Evolutionary conservation across 352 stramenopile species (phyloP).

Genomic region (Hyaloperonospora arabidopsidis): DNA sequence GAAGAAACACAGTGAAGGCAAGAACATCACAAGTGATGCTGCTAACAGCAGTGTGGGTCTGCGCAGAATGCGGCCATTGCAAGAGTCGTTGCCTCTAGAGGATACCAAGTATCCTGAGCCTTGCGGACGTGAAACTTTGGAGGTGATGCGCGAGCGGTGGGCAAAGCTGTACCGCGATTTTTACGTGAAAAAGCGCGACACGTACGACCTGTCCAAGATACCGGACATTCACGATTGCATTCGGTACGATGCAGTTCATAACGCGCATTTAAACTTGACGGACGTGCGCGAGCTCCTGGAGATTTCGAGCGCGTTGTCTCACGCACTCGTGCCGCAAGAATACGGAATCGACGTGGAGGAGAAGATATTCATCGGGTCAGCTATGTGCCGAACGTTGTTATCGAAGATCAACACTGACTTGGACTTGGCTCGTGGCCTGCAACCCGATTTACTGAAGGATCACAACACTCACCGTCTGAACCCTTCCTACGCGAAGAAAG

Average conservation of each 20-base stretch:
- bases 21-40: slow-evolving; percentile 29
- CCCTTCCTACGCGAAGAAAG: slow-evolving; percentile 74
- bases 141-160: slow-evolving; percentile 88
- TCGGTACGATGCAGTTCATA: slow-evolving; percentile 97
- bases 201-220: slow-evolving; percentile 94
- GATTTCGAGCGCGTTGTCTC: slow-evolving; percentile 89
- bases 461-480: slow-evolving; percentile 77
- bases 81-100: slow-evolving; percentile 36
- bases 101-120: slow-evolving; percentile 71
- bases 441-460: slow-evolving; percentile 37
- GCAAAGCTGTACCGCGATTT: slow-evolving; percentile 93
- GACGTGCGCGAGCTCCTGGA: slow-evolving; percentile 92
- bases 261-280: slow-evolving; percentile 89
- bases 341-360: slow-evolving; percentile 86
- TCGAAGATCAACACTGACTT: slow-evolving; percentile 86
- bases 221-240: slow-evolving; percentile 98
- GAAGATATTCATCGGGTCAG: slow-evolving; percentile 81
- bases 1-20: slow-evolving; percentile 30
- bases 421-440: slow-evolving; percentile 61
- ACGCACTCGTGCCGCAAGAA: slow-evolving; percentile 81
- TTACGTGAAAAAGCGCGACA: slow-evolving; percentile 89
- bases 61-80: slow-evolving; percentile 14
- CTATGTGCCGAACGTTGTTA: slow-evolving; percentile 81
- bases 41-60: slow-evolving; percentile 30
- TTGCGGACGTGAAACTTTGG: slow-evolving; percentile 74